Base-by-base conservation (phyloP, 306 rosid genomes). In the Cucumis cinereus region DNA sequence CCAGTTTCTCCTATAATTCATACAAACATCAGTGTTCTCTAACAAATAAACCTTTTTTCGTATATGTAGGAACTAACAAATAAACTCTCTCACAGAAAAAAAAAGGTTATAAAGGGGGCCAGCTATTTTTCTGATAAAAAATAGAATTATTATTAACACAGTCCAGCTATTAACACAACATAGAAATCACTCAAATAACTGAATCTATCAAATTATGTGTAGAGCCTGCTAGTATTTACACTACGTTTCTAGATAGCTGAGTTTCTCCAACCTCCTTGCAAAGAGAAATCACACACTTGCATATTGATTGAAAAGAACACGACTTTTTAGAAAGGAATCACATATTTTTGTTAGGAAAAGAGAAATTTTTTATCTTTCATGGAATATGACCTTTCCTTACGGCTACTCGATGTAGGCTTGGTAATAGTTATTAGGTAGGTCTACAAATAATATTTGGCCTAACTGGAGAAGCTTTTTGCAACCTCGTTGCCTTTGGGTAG, bases 1-100 rank as follows among this genome's bases (percentile, higher is more conserved):
- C 98, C 60, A 94, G 50, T 85, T 94, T 94, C 85, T 90, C 98
- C 98, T 94, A 77, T 35, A 68, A 84, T 78, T 61, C 76, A 79
- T 20, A 74, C 52, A 86, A 78, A 72, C 62, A 72, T n/a, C 20
- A 66, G 78, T 55, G 49, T 17, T 45, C 3, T 10, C 6, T 12
- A 3, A 45, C 50, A 45, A 45, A 45, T 45, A 45, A 45, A 45
- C 50, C 16, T 45, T 45, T 10, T 11, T 43, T 10, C 3, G 0
- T n/a, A 2, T 30, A 30, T 0, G 5, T 2, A 30, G 50, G 50
- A 45, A 73, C 40, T 59, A 41, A 76, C 75, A 64, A 47, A 68
- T 45, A 47, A 84, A 81, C 57, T 41, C 16, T 76, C 60, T 35
- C 28, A 49, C 38, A 24, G 2, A 2, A 19, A 16, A 19, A 16